A percentile compares a stretch with the other conserved stretches of the same genome.
These are phyloP conservation scores for Reutealis trisperma DNA, from an alignment of 345 rosid species.

Conservation along the genomic window DNA sequence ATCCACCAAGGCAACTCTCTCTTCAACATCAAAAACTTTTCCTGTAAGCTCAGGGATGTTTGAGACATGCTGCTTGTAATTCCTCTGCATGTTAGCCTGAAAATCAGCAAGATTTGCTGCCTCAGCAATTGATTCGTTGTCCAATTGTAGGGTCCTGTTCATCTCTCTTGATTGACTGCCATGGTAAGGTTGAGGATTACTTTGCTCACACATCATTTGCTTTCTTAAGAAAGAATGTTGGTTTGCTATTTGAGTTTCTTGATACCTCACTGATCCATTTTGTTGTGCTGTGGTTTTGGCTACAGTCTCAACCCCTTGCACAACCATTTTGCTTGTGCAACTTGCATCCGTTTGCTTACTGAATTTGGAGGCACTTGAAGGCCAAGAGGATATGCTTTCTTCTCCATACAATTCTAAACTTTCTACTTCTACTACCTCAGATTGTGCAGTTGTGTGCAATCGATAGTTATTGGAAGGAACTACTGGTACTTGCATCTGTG, in stretches of 20 bases:
- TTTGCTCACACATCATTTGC: slow-evolving; percentile 28
- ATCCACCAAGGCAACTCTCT: slow-evolving; percentile 28
- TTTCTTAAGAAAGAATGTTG: slow-evolving; percentile 25
- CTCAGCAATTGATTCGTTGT: slow-evolving; percentile 21
- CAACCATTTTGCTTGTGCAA: slow-evolving; percentile 21
- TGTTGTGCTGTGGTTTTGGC: slow-evolving; percentile 30
- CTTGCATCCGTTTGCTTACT: slow-evolving; percentile 32
- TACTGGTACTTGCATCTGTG: slow-evolving; percentile 22
- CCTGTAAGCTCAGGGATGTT: slow-evolving; percentile 31
- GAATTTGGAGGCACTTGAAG: slow-evolving; percentile 42
- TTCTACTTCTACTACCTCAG: slow-evolving; percentile 38
- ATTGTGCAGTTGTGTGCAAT: slow-evolving; percentile 28
- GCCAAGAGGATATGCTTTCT: slow-evolving; percentile 50
- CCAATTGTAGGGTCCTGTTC: slow-evolving; percentile 33
- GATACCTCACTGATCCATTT: slow-evolving; percentile 21
- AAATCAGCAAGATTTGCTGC: slow-evolving; percentile 34
- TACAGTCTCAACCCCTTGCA: slow-evolving; percentile 25
- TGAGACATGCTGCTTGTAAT: slow-evolving; percentile 25
- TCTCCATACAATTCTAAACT: slow-evolving; percentile 37
- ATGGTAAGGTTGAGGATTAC: slow-evolving; percentile 29
- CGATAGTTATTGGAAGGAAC: slow-evolving; percentile 34
- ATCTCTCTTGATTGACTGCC: slow-evolving; percentile 30
- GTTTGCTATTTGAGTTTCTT: slow-evolving; percentile 23
- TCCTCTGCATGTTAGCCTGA: slow-evolving; percentile 28
- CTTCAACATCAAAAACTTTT: slow-evolving; percentile 31